phyloP scores from a whole-genome alignment of 148 eudicot genomes.

The Spergularia bocconei region DNA sequence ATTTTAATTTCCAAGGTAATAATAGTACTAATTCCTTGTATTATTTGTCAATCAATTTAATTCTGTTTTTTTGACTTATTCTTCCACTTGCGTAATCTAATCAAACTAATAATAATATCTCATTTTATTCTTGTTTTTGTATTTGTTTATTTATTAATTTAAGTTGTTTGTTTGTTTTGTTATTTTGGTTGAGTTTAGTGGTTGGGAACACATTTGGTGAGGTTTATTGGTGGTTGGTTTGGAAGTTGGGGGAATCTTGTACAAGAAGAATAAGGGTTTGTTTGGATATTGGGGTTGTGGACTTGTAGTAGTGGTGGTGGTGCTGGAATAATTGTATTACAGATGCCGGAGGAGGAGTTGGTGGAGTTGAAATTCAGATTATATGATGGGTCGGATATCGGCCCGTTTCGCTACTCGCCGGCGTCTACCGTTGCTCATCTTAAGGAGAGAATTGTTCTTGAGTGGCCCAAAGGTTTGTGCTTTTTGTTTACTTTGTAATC shows the following conservation, averaged over 20 bases:
- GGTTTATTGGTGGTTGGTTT: slow-evolving; percentile 9
- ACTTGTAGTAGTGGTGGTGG: neutral
- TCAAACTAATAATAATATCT: neutral
- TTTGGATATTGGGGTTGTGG: neutral
- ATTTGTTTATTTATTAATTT: neutral
- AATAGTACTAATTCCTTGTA: neutral
- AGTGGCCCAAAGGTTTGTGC: slow-evolving; percentile 79
- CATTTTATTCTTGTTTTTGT: neutral
- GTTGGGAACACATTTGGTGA: slow-evolving; percentile 8
- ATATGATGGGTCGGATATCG: slow-evolving; percentile 76
- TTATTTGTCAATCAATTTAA: neutral
- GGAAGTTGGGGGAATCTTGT: slow-evolving; percentile 13
- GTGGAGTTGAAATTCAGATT: slow-evolving; percentile 73
- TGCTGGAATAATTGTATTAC: slow-evolving; percentile 17
- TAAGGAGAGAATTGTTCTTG: slow-evolving; percentile 66
- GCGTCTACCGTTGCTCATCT: slow-evolving; percentile 61
- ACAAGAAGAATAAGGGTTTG: neutral
- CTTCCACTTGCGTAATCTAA: slow-evolving; percentile 20
- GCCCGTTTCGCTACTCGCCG: slow-evolving; percentile 60
- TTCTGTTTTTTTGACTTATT: slow-evolving; percentile 15
- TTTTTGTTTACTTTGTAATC: neutral
- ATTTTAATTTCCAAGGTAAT: neutral
- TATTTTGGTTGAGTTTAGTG: neutral
- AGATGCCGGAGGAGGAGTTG: slow-evolving; percentile 75
- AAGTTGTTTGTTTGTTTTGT: neutral